Percentiles rank a stretch among this genome's conserved stretches.
Conservation (phyloP, 306 rosid species). For the Vigna unguiculata region DNA sequence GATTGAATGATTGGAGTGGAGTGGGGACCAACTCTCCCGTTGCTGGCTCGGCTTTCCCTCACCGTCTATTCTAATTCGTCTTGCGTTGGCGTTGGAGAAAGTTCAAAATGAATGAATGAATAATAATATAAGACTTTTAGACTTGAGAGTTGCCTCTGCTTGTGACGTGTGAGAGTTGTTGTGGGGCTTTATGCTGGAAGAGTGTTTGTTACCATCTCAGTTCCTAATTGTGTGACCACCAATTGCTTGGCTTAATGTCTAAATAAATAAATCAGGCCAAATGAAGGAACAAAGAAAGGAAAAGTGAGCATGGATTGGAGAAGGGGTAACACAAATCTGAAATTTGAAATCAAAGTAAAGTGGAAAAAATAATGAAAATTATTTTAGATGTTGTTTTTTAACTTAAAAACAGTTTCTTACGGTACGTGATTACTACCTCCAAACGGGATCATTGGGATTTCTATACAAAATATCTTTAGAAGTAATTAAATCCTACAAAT, state of each 20-base stretch:
- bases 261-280: no score
- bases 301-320: no score
- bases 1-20: conserved; percentile 9
- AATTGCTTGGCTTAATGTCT: not conserved
- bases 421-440: no score
- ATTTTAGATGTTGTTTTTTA: no score
- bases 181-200: not conserved
- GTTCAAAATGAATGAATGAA: not conserved
- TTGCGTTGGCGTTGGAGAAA: not conserved
- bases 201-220: not conserved
- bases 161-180: not conserved
- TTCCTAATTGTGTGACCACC: not conserved
- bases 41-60: not conserved
- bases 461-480: no score
- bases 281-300: no score
- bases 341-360: not conserved
- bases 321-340: no score
- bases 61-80: not conserved
- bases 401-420: no score
- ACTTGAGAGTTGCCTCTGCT: not conserved
- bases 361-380: no score
- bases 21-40: not conserved
- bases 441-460: no score
- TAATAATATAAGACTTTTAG: no score
- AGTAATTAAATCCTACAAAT: no score